A percentile compares a stretch with the other conserved stretches of the same genome.
Evolutionary conservation across 106 monocot species (phyloP).

Genomic region (Alisma plantagoaquatica): DNA sequence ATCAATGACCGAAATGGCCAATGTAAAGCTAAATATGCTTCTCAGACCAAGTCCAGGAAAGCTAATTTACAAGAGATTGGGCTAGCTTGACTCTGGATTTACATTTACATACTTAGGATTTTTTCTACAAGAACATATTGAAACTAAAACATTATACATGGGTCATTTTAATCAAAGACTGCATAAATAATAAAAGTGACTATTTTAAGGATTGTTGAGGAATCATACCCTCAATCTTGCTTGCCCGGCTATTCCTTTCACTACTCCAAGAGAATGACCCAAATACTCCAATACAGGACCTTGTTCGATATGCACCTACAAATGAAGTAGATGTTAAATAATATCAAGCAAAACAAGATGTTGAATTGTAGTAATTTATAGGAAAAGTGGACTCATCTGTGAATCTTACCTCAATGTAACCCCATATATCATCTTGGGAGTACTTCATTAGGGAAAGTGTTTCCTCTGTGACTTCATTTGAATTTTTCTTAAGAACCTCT

Average conservation of each 20-base stretch:
- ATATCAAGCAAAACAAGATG: neutral
- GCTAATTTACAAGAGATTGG: too few relatives aligned
- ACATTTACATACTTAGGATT: too few relatives aligned
- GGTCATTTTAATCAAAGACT: too few relatives aligned
- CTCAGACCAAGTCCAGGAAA: too few relatives aligned
- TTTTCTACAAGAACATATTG: too few relatives aligned
- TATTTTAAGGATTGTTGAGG: too few relatives aligned
- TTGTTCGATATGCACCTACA: slow-evolving; percentile 94
- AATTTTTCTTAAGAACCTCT: slow-evolving; percentile 62
- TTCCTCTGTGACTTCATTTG: slow-evolving; percentile 47
- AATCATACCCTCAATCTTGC: slow-evolving; percentile 65
- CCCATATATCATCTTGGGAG: slow-evolving; percentile 52
- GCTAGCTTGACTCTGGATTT: too few relatives aligned
- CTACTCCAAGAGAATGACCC: slow-evolving; percentile 71
- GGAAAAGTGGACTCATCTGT: too few relatives aligned
- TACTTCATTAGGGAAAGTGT: slow-evolving; percentile 55
- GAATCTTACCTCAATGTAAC: slow-evolving; percentile 75
- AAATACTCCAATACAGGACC: slow-evolving; percentile 89
- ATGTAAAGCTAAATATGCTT: too few relatives aligned
- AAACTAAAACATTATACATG: too few relatives aligned
- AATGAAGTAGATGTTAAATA: neutral
- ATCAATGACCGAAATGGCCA: too few relatives aligned
- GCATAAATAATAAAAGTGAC: too few relatives aligned
- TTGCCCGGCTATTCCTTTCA: slow-evolving; percentile 96
- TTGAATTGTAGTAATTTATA: neutral